Base-by-base conservation (phyloP, 257 asterid species). In the Fraxinus americana region DNA sequence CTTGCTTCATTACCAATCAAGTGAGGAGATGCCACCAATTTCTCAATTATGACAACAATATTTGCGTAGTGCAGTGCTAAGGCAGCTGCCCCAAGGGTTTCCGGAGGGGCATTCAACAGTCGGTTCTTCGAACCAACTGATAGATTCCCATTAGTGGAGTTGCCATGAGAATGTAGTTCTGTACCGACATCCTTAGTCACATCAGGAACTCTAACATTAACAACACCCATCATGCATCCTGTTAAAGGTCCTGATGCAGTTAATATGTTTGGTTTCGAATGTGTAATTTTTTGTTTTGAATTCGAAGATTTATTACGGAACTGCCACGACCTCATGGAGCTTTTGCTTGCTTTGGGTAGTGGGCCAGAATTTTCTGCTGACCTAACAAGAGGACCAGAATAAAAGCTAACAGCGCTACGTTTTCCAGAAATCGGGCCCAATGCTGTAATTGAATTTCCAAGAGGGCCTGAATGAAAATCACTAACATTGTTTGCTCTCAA, bases 1-100 rank as follows among this genome's bases (percentile, higher is more conserved):
- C 98, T 87, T 13, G 97, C 98, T 76, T 94, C 98, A 59, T 90
- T 91, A 4, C 97, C 98, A 4, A 94, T 92, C 89, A 91, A 80
- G 84, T 91, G 97, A 69, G 98, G 97, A 23, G 97, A 72, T 0
- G 88, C 90, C 80, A 85, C 93, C 45, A 92, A 82, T 83, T 90
- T 94, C 92, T 94, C 98, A 7, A 91, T 89, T 71, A 92, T 89
- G 43, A 94, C 87, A 61, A 94, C 86, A 19, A 94, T 84, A 71
- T 94, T 94, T 29, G 98, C 95, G 65, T 94, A 94, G 81, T 90
- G 98, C 63, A 92, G 90, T 1, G 98, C 90, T 48, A 94, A 86
- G n/a, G 97, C 97, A 0, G 94, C 91, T 23, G 93, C 92, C 57
- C 98, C 98, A 0, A 94, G 94, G 77, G 94, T 87, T 16, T 88